Evolutionary conservation across 208 protist genomes (phyloP).

Genomic region (Acanthamoeba rhysodes): DNA sequence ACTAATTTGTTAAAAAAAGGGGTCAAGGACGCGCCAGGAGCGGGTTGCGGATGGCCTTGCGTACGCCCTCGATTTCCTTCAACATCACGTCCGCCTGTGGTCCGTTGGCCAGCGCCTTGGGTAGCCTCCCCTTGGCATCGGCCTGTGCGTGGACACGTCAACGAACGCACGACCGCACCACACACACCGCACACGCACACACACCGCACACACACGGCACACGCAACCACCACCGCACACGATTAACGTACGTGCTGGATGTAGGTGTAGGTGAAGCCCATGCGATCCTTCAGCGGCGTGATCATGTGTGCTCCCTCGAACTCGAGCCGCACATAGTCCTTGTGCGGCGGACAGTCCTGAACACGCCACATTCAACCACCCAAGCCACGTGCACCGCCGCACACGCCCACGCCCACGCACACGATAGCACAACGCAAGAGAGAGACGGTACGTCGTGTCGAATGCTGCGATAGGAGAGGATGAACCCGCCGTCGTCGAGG

Average conservation of each 20-base stretch:
- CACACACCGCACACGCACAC: neutral
- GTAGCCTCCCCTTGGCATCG: conserved; percentile 18
- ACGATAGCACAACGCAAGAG: neutral
- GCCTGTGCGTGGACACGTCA: neutral
- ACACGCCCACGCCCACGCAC: too few relatives aligned
- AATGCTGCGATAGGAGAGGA: conserved; percentile 62
- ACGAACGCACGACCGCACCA: neutral
- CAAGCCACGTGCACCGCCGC: too few relatives aligned
- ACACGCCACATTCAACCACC: neutral
- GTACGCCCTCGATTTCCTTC: conserved; percentile 53
- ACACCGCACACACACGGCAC: neutral
- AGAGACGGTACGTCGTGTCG: neutral
- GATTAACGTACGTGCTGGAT: conserved; percentile 22
- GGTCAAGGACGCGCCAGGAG: too few relatives aligned
- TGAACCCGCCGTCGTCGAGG: conserved; percentile 12
- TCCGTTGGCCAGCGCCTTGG: conserved; percentile 46
- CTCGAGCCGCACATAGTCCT: conserved; percentile 31
- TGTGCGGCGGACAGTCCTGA: conserved; percentile 46
- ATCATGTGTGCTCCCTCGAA: conserved; percentile 49
- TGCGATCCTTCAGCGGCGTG: neutral
- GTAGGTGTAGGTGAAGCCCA: conserved; percentile 56
- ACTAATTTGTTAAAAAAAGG: too few relatives aligned
- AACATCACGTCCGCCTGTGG: conserved; percentile 64
- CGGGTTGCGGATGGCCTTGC: conserved; percentile 54
- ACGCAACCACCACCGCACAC: neutral